phyloP scores from a whole-genome alignment of 768 basidiomycete genomes.

The Kwoniella sp. region DNA sequence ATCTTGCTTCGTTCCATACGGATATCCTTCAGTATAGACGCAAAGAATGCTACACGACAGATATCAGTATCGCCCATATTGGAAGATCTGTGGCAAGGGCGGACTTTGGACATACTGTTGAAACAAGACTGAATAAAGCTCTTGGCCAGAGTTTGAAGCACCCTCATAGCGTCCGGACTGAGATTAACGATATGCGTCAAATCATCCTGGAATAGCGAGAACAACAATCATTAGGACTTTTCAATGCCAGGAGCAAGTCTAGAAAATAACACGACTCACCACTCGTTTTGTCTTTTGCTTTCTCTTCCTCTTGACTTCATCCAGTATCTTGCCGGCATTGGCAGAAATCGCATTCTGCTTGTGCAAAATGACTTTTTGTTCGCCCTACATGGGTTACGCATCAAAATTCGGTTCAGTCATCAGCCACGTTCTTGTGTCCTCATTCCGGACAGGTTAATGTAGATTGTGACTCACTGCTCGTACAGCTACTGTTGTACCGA shows the following conservation, averaged over 20 bases:
- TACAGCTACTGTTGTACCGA: conserved; percentile 91
- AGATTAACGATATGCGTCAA: conserved; percentile 37
- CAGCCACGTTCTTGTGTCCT: too few relatives aligned
- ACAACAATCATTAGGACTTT: not conserved
- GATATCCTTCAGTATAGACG: conserved; percentile 85
- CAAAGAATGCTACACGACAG: conserved; percentile 94
- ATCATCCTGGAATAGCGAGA: conserved; percentile 50
- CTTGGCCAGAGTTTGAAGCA: conserved; percentile 68
- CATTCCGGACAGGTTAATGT: too few relatives aligned
- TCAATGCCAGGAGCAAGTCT: not conserved
- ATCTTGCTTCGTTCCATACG: conserved; percentile 87
- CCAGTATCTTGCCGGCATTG: conserved; percentile 48
- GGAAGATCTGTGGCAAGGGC: too few relatives aligned
- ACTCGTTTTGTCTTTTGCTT: conserved; percentile 35
- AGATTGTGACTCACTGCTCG: conserved; percentile 60
- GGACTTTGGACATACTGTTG: conserved; percentile 77
- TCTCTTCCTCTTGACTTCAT: conserved; percentile 48
- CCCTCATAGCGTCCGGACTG: conserved; percentile 54
- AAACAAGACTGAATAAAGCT: conserved; percentile 81
- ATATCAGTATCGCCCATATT: too few relatives aligned
- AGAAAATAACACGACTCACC: conserved; percentile 22
- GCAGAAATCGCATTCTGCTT: conserved; percentile 76
- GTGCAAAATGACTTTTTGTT: conserved; percentile 67
- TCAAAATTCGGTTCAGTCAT: not conserved
- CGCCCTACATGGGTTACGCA: conserved; percentile 49